Evolutionary conservation across 2,329 filamentous ascomycete genomes (phyloP).

Genomic region (Graphium sp.): DNA sequence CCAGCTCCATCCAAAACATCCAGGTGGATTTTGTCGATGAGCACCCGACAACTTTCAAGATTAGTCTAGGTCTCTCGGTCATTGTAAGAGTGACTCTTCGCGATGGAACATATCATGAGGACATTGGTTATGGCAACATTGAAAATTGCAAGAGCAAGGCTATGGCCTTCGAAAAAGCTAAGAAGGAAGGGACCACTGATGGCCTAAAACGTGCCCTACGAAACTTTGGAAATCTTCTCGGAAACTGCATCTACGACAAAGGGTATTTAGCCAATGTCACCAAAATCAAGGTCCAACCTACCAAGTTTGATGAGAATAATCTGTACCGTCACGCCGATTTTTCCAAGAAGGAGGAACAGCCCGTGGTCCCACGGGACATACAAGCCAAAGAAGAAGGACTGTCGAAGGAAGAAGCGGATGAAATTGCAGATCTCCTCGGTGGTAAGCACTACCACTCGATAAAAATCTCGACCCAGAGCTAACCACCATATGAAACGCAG

Average conservation of each 20-base stretch:
- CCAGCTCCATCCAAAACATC: slow-evolving; percentile 83
- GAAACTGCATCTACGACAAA: slow-evolving; percentile 98
- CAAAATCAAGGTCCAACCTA: slow-evolving; percentile 65
- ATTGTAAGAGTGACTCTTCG: slow-evolving; percentile 79
- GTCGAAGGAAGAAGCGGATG: slow-evolving; percentile 16
- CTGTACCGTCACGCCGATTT: slow-evolving; percentile 72
- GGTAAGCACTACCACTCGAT: too few relatives aligned
- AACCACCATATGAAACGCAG: too few relatives aligned
- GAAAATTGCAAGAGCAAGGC: slow-evolving; percentile 95
- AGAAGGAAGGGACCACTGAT: slow-evolving; percentile 95
- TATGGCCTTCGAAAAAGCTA: slow-evolving; percentile 92
- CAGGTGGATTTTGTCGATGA: slow-evolving; percentile 94
- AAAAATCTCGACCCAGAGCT: too few relatives aligned
- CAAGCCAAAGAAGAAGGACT: slow-evolving; percentile 1
- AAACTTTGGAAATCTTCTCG: slow-evolving; percentile 88
- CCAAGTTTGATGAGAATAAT: slow-evolving; percentile 57
- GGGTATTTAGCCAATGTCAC: slow-evolving; percentile 81
- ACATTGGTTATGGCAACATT: slow-evolving; percentile 90
- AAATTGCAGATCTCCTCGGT: too few relatives aligned
- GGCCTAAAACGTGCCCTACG: slow-evolving; percentile 76
- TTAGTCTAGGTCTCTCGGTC: slow-evolving; percentile 76
- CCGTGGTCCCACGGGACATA: slow-evolving; percentile 9
- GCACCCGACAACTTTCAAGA: slow-evolving; percentile 56
- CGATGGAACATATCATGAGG: slow-evolving; percentile 95
- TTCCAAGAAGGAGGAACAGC: slow-evolving; percentile 37